Evolutionary conservation across 305 asterid species (phyloP).

Genomic region (Fraxinus xanthoxyloides): DNA sequence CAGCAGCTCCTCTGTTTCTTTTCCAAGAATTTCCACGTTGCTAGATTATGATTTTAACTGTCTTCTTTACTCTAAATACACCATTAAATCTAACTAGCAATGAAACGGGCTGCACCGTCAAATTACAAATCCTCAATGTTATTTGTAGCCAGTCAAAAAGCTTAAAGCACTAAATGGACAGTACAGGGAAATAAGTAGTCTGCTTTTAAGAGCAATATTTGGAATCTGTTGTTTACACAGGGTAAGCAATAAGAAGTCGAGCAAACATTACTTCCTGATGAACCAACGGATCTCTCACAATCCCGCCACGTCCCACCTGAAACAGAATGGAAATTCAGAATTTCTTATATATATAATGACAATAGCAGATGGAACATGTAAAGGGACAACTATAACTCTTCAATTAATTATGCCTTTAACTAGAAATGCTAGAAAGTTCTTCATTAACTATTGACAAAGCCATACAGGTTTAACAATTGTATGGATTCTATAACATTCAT

Average conservation of each 20-base stretch:
- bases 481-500: not conserved
- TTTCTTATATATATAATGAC: not conserved
- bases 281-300: slow-evolving; percentile 76
- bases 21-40: not conserved
- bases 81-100: not conserved
- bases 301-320: slow-evolving; percentile 94
- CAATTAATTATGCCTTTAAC: not conserved
- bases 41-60: not conserved
- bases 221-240: not conserved
- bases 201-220: not conserved
- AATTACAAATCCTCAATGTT: not conserved
- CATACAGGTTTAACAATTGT: not conserved
- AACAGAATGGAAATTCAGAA: slow-evolving; percentile 19
- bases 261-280: slow-evolving; percentile 68
- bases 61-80: not conserved
- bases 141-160: not conserved
- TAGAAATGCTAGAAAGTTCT: not conserved
- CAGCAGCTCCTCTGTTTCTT: not conserved
- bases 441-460: not conserved
- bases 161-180: not conserved
- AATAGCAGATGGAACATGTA: not conserved
- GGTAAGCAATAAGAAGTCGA: not conserved
- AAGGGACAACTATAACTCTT: not conserved
- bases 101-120: not conserved
- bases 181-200: not conserved